Evolutionary conservation across 1,139 yeast species (phyloP).

Genomic region (Saccharomyces hybrid): DNA sequence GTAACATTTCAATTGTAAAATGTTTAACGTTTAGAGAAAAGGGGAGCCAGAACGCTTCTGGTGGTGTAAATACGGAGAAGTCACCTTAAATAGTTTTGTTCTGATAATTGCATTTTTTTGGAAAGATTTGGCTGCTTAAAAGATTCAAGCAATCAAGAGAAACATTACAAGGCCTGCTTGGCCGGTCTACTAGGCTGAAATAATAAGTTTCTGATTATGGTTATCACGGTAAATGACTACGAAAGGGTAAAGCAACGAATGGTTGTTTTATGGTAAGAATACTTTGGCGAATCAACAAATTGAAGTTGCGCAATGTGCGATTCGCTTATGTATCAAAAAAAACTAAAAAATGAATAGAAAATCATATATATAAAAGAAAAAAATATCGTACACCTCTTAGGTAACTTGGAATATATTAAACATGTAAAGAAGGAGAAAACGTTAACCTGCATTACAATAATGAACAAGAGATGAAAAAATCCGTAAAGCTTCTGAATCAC

Average conservation of each 20-base stretch:
- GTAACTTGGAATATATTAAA: background rate
- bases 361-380: background rate
- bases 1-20: background rate
- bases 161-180: background rate
- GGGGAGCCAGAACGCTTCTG: no score
- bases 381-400: background rate
- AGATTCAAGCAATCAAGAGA: background rate
- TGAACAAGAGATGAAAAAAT: conserved; percentile 14
- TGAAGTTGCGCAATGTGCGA: background rate
- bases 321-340: background rate
- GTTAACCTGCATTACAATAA: conserved; percentile 6
- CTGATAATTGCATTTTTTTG: background rate
- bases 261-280: background rate
- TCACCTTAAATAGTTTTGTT: no score
- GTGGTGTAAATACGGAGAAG: no score
- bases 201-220: background rate
- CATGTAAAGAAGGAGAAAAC: background rate
- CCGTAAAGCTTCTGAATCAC: conserved; percentile 12
- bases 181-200: background rate
- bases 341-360: background rate
- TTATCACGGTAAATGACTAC: background rate
- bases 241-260: background rate
- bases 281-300: background rate
- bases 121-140: background rate
- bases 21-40: background rate